A percentile compares a stretch with the other conserved stretches of the same genome.
Evolutionary conservation across 495 filamentous ascomycete species (phyloP).

Genomic region (Hypoxylon trugodes): DNA sequence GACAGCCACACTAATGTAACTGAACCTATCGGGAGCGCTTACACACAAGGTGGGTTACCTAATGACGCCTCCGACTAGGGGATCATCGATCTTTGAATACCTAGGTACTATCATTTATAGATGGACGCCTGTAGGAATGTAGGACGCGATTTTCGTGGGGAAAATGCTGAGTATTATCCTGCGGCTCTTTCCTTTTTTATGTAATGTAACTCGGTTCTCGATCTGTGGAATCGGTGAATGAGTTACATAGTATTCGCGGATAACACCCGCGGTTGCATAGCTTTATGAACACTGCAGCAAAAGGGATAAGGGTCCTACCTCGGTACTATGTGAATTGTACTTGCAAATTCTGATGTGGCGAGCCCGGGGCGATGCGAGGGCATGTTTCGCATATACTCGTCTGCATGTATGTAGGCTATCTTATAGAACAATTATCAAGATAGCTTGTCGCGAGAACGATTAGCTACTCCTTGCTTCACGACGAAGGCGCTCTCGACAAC

Average conservation of each 20-base stretch:
- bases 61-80: neutral
- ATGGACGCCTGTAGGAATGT: too few species aligned
- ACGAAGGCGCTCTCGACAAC: neutral
- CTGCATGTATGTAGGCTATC: conserved; percentile 13
- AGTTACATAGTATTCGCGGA: conserved; percentile 4
- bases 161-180: neutral
- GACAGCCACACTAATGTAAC: too few species aligned
- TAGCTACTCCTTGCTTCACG: conserved; percentile 5
- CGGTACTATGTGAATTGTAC: neutral
- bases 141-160: neutral
- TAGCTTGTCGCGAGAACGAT: conserved; percentile 10
- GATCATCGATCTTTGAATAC: too few species aligned
- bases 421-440: neutral
- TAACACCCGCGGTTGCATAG: conserved; percentile 17
- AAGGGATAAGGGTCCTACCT: neutral
- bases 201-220: too few species aligned
- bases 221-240: neutral
- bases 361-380: neutral
- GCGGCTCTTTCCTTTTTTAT: too few species aligned
- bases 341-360: neutral
- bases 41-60: neutral
- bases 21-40: too few species aligned
- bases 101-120: too few species aligned
- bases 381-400: neutral
- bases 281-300: neutral